Base-by-base conservation (phyloP, 225 moss, liverwort and hornwort genomes). In the Pseudisothecium myosuroides region DNA sequence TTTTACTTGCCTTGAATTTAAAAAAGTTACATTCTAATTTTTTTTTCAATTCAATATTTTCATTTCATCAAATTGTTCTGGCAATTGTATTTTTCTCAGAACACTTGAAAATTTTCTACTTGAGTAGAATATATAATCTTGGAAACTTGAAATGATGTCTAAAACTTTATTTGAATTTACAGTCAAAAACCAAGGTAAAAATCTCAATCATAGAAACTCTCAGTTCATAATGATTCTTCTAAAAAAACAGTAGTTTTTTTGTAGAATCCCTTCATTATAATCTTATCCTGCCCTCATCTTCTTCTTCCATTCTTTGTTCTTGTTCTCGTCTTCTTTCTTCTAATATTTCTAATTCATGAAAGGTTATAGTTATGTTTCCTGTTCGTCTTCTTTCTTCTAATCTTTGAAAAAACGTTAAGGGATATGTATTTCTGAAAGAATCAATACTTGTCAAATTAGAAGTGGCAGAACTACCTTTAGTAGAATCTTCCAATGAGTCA, bases 361-460 rank as follows among this genome's bases (percentile, higher is more conserved):
- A 28, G 9, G 5, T 43, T 43, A 16, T 3, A 43, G 5, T 27
- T 0, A 15, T 12, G 0, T 22, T 23, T n/a, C 23, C 0, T 39
- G 2, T 27, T 72, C 27, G 5, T 7, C 67, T 43, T 27, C 43
- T 17, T 73, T 28, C 28, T 45, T 28, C 17, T 9, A 29, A 29
- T 45, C 28, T 9, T 73, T 17, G 17, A 17, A 28, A 6, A 28
- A 28, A 0, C 11, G 11, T 1, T 7, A 3, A 34, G 4, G 6
- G 3, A 76, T 34, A 36, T 6, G 2, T 76, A 1, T 22, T 50
- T 76, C 3, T 52, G 3, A 22, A 9, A 36, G 14, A 76, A 22
- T 36, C 5, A 21, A 14, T 34, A 34, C 9, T 76, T 36, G 9
- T 34, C 9, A 52, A 76, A 8, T 31, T 19, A 0, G 12, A 74